A percentile compares a stretch with the other conserved stretches of the same genome.
These are phyloP conservation scores for Maudiozyma barnettii DNA, from an alignment of 805 yeast species.

Conservation along the genomic window DNA sequence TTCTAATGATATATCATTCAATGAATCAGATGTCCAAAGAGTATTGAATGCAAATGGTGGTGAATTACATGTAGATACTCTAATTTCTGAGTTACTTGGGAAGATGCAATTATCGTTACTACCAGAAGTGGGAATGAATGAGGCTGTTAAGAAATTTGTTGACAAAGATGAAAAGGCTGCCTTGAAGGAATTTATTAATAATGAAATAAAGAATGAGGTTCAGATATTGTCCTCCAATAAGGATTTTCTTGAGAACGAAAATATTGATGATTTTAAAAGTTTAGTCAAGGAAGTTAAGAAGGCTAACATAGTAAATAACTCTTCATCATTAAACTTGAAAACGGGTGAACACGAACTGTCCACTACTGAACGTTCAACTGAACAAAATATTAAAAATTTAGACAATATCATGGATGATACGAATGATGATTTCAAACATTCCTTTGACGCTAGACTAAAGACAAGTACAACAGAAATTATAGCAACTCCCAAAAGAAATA, in stretches of 20 bases:
- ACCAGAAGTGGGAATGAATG: slow-evolving; percentile 66
- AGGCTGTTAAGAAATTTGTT: slow-evolving; percentile 62
- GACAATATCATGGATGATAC: not conserved
- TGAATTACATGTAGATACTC: slow-evolving; percentile 45
- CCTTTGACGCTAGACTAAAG: not conserved
- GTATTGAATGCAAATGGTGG: slow-evolving; percentile 24
- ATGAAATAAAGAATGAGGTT: slow-evolving; percentile 46
- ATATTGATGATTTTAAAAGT: slow-evolving; percentile 34
- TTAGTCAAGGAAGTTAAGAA: slow-evolving; percentile 36
- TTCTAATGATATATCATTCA: slow-evolving; percentile 3
- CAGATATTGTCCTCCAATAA: slow-evolving; percentile 38
- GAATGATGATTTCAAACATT: not conserved
- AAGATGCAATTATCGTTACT: slow-evolving; percentile 58
- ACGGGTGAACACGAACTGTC: no score
- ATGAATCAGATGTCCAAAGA: slow-evolving; percentile 11
- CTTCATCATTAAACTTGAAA: not conserved
- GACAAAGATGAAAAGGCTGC: slow-evolving; percentile 77
- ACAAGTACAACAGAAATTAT: not conserved
- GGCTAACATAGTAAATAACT: slow-evolving; percentile 15
- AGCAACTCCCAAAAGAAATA: not conserved
- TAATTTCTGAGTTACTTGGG: slow-evolving; percentile 53
- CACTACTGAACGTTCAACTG: no score
- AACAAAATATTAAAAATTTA: not conserved
- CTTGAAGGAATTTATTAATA: slow-evolving; percentile 50
- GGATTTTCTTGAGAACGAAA: slow-evolving; percentile 32